These are phyloP conservation scores for Ministeria vibrans DNA, from an alignment of 78 protist species.

Conservation along the genomic window DNA sequence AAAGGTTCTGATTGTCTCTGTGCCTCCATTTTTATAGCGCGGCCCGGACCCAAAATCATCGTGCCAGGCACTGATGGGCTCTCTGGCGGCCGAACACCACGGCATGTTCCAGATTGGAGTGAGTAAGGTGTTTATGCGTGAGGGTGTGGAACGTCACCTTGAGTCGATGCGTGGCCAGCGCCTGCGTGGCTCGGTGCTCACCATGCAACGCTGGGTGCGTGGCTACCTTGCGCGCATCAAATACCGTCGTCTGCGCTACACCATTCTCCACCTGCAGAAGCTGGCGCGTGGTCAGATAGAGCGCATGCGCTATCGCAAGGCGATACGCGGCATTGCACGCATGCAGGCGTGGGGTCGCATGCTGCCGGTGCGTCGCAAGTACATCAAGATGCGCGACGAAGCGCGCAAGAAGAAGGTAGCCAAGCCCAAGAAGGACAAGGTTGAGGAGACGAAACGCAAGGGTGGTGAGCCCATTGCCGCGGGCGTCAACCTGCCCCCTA, in stretches of 20 bases:
- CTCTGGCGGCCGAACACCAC: background rate
- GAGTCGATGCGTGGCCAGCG: background rate
- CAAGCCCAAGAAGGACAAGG: background rate
- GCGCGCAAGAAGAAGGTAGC: background rate
- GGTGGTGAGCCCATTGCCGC: background rate
- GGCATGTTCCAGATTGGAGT: background rate
- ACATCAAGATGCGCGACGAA: background rate
- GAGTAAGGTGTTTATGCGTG: slow-evolving; percentile 9
- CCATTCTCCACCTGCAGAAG: background rate
- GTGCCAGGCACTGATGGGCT: background rate
- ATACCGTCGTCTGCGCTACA: background rate
- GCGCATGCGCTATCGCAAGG: background rate
- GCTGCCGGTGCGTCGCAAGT: background rate
- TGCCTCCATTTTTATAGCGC: too few species aligned
- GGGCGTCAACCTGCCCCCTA: background rate
- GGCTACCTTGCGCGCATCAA: background rate
- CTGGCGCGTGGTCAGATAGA: background rate
- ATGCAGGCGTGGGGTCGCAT: slow-evolving; percentile 2
- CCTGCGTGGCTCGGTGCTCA: background rate
- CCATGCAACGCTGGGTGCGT: background rate
- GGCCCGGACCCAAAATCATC: background rate
- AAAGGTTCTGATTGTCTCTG: too few species aligned
- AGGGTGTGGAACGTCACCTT: background rate
- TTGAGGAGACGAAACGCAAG: background rate
- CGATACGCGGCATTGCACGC: too few species aligned